phyloP scores from a whole-genome alignment of 169 alveolate species.

The Perkinsus olseni region DNA sequence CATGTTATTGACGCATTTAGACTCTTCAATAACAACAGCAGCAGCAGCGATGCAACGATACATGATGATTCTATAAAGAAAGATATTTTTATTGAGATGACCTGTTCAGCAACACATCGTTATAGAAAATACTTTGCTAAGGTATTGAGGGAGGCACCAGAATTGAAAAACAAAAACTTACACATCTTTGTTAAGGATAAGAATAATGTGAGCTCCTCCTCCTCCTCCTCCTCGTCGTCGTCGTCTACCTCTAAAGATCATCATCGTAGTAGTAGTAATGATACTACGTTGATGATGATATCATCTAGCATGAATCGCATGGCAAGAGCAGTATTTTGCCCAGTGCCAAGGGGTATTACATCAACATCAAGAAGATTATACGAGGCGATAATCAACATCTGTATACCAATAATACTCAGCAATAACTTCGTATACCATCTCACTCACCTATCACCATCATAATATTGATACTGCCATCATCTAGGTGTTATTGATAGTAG shows the following conservation, averaged over 20 bases:
- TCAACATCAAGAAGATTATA: neutral
- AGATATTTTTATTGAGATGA: neutral
- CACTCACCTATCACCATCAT: neutral
- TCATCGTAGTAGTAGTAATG: no score
- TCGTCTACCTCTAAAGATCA: no score
- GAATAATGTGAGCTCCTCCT: no score
- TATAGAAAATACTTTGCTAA: neutral
- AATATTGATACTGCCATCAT: neutral
- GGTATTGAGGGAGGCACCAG: neutral
- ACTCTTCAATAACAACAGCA: no score
- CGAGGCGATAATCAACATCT: neutral
- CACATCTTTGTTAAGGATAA: neutral
- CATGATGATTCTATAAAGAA: no score
- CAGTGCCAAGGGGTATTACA: neutral
- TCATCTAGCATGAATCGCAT: neutral
- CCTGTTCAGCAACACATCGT: neutral
- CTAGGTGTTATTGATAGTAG: neutral
- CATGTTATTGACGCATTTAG: neutral
- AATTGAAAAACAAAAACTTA: no score
- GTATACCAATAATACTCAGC: neutral
- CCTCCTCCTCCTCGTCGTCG: no score
- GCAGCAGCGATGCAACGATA: no score
- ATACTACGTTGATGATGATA: no score
- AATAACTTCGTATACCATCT: neutral
- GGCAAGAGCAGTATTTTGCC: neutral